Conservation (phyloP, 495 filamentous ascomycete species). For the Elasticomyces elasticus region DNA sequence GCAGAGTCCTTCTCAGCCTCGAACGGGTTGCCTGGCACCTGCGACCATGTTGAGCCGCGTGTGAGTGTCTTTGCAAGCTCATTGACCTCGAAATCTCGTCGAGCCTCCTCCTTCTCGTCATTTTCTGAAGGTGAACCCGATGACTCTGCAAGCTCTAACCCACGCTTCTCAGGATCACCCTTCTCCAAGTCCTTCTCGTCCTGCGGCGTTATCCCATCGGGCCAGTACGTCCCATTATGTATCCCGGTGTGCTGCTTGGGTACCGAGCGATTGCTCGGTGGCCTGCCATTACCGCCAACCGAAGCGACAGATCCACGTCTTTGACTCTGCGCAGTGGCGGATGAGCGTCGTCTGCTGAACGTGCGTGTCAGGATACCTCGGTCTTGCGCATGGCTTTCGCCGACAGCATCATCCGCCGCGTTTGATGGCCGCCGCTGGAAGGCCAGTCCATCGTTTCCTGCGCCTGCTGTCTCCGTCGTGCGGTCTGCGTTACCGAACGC, state of each 20-base stretch:
- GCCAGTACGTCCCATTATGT: background rate
- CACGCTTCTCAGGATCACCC: conserved; percentile 15
- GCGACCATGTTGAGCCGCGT: conserved; percentile 20
- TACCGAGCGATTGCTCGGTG: background rate
- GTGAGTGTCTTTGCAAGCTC: conserved; percentile 29
- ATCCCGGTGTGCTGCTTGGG: background rate
- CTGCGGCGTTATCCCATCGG: conserved; percentile 2
- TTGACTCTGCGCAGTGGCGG: background rate
- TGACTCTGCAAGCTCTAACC: conserved; percentile 9
- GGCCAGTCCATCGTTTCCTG: background rate
- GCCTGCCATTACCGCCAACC: background rate
- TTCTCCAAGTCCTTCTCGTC: conserved; percentile 3
- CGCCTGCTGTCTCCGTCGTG: conserved; percentile 9
- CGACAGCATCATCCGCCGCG: background rate
- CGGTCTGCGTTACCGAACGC: conserved; percentile 20
- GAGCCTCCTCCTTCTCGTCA: conserved; percentile 26
- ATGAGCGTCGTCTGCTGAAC: conserved; percentile 1
- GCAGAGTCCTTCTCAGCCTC: conserved; percentile 37
- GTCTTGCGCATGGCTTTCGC: background rate
- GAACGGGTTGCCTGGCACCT: conserved; percentile 27
- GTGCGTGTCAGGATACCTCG: background rate
- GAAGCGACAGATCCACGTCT: background rate
- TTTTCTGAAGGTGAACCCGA: conserved; percentile 11
- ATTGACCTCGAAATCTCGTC: conserved; percentile 26
- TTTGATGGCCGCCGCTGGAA: conserved; percentile 1